These are phyloP conservation scores for Cucurbita pepo DNA, from an alignment of 306 rosid species.

Conservation along the genomic window DNA sequence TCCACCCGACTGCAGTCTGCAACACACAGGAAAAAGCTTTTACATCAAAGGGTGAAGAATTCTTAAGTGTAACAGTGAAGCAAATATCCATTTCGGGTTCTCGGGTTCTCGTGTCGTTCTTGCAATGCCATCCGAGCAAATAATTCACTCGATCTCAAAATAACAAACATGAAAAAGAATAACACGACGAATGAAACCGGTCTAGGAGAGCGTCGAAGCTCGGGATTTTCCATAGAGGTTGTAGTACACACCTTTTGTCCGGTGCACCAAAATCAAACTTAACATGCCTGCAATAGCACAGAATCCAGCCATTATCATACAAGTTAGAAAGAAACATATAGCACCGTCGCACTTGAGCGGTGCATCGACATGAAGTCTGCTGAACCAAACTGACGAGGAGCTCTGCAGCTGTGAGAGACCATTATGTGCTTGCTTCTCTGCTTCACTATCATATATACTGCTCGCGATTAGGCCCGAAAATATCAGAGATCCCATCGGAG, in stretches of 20 bases:
- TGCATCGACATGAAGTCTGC: constrained; percentile 12
- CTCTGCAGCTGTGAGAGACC: background rate
- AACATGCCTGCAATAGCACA: constrained; percentile 44
- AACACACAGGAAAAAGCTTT: background rate
- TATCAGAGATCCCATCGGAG: constrained; percentile 57
- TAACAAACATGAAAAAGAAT: background rate
- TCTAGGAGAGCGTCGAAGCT: constrained; percentile 6
- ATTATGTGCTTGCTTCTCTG: constrained; percentile 62
- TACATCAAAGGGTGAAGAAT: background rate
- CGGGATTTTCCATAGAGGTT: constrained; percentile 63
- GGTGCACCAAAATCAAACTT: constrained; percentile 56
- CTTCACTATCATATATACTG: constrained; percentile 62
- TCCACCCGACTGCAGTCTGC: background rate
- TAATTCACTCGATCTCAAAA: background rate
- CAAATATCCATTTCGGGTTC: background rate
- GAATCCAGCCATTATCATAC: constrained; percentile 49
- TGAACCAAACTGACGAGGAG: constrained; percentile 26
- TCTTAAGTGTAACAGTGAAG: background rate
- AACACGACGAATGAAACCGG: background rate
- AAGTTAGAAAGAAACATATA: constrained; percentile 68
- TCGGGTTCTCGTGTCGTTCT: background rate
- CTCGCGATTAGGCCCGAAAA: constrained; percentile 79
- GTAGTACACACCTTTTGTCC: constrained; percentile 63
- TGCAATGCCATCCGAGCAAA: background rate
- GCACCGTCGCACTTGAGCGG: constrained; percentile 48